Base-by-base conservation (phyloP, 2,329 filamentous ascomycete species). In the Phialocephala sp. region DNA sequence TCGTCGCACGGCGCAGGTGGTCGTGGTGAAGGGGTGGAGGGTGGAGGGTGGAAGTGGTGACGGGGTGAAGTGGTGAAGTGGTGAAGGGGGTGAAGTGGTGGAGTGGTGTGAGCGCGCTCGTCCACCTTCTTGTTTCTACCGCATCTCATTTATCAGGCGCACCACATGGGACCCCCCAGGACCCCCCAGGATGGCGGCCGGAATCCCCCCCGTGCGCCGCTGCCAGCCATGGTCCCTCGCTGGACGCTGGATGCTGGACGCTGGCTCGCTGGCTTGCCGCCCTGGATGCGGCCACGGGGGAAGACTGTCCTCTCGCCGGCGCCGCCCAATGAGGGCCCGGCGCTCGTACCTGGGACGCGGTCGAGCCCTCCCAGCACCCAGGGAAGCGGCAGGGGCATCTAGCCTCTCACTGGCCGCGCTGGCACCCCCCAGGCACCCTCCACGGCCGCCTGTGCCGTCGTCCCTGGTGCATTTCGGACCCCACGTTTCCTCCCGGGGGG, bases 401-500 rank as follows among this genome's bases (percentile, higher is more conserved):
- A 32, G 27, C 3, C 6, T 3, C 3, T 32, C 27, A 32, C 52
- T n/a, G n/a, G n/a, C n/a, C n/a, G n/a, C n/a, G n/a, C n/a, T n/a
- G n/a, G n/a, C n/a, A n/a, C n/a, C n/a, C n/a, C n/a, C n/a, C n/a
- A n/a, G n/a, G 35, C 52, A 57, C 36, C 27, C 12, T 57, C 35
- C 8, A 32, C 55, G 36, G 32, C 20, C 32, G 55, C 55, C 24
- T 24, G 32, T 14, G 32, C 55, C 8, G 55, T 18, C 9, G 36
- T 36, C 55, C 55, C 55, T 57, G 39, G 55, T 57, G 36, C 36
- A 18, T 57, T 57, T 57, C 20, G 55, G 55, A 57, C 55, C 55
- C 55, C 55, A 57, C 18, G 32, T 57, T 57, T 57, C 8, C 39
- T 57, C 55, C 55, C 24, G 20, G 55, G 20, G 2, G 54, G 4